Conservation (phyloP, 2,329 filamentous ascomycete genomes). For the Phyllosticta citriasiana region DNA sequence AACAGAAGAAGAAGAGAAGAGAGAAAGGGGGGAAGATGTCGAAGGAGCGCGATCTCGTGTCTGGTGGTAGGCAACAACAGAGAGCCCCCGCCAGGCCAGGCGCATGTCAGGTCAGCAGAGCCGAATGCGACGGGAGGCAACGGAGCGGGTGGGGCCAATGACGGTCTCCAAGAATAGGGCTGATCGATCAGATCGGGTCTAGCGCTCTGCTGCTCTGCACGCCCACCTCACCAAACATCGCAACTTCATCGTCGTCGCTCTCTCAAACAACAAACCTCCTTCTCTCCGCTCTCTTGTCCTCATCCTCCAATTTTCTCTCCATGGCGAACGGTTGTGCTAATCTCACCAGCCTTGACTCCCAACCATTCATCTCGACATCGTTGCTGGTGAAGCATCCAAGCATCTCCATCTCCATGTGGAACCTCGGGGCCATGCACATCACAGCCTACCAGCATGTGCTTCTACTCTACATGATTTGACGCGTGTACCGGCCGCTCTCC, state of each 20-base stretch:
- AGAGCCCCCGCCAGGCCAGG: background rate
- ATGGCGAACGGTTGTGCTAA: background rate
- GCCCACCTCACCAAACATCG: background rate
- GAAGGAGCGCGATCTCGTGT: background rate
- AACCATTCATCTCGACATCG: background rate
- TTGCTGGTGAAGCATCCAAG: background rate
- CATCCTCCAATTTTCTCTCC: background rate
- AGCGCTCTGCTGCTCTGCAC: background rate
- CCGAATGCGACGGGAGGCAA: background rate
- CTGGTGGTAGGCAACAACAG: conserved; percentile 2
- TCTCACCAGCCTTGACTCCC: background rate
- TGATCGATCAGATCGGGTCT: background rate
- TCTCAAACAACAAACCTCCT: background rate
- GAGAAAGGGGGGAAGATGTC: background rate
- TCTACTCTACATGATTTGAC: background rate
- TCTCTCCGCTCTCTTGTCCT: no score
- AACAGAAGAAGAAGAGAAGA: background rate
- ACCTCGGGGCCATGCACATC: background rate
- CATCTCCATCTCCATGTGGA: background rate
- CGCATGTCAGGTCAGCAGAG: background rate
- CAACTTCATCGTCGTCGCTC: background rate
- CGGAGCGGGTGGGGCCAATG: background rate
- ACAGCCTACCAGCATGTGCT: background rate
- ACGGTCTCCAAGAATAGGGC: background rate
- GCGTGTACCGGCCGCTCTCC: background rate